These are phyloP conservation scores for Leptographium wingfieldii DNA, from an alignment of 2,329 filamentous ascomycete genomes.

Conservation along the genomic window DNA sequence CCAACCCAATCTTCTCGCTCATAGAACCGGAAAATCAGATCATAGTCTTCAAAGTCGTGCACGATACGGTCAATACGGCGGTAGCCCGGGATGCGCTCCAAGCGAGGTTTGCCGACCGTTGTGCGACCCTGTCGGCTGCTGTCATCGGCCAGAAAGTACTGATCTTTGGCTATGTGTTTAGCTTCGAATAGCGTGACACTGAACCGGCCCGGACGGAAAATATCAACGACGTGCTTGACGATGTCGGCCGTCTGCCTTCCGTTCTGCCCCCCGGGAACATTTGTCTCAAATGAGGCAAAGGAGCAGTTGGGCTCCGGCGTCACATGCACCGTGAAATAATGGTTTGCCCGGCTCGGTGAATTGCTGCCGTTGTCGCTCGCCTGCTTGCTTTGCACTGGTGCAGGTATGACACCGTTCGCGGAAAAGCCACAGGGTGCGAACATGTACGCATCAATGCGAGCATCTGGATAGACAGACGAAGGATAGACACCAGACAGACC, in stretches of 20 bases:
- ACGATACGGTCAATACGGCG: conserved; percentile 86
- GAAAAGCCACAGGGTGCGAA: conserved; percentile 97
- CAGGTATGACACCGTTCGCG: conserved; percentile 87
- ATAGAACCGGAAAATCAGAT: conserved; percentile 92
- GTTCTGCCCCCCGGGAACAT: conserved; percentile 79
- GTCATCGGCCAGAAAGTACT: conserved; percentile 10
- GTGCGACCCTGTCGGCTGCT: conserved; percentile 16
- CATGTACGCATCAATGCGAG: conserved; percentile 87
- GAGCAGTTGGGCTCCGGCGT: conserved; percentile 95
- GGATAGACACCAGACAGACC: conserved; percentile 86
- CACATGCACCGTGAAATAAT: conserved; percentile 98
- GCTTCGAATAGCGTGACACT: conserved; percentile 94
- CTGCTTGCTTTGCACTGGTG: conserved; percentile 44
- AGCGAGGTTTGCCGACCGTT: conserved; percentile 35
- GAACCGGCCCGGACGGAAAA: conserved; percentile 97
- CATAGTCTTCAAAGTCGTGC: conserved; percentile 94
- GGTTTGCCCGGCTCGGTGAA: conserved; percentile 36
- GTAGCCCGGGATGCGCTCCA: conserved; percentile 78
- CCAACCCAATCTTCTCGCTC: conserved; percentile 70
- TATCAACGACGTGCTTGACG: conserved; percentile 84
- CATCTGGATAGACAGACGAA: conserved; percentile 74
- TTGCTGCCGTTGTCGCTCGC: conserved; percentile 26
- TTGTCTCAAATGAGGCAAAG: conserved; percentile 96
- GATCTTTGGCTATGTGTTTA: conserved; percentile 37
- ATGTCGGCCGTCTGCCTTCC: conserved; percentile 83